Percentiles rank a stretch among this genome's conserved stretches.
These are phyloP conservation scores for Globisporangium okanoganense DNA, from an alignment of 352 stramenopile genomes.

Conservation along the genomic window DNA sequence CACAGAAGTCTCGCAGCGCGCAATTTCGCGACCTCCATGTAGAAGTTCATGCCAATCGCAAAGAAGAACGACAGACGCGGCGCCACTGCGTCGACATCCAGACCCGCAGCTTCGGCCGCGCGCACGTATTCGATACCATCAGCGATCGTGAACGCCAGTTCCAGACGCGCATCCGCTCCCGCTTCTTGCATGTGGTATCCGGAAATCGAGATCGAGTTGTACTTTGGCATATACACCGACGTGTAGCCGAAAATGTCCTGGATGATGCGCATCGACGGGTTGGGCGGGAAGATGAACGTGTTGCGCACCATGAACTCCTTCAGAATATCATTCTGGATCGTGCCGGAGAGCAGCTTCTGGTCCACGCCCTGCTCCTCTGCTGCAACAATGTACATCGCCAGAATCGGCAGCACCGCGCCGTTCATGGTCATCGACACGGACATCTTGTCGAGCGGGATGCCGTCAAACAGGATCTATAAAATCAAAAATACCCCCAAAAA, in stretches of 20 bases:
- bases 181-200: constrained; percentile 99
- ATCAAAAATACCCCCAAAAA: neutral
- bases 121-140: constrained; percentile 97
- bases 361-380: constrained; percentile 94
- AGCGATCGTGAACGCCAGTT: constrained; percentile 97
- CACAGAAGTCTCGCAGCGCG: constrained; percentile 92
- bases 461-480: constrained; percentile 91
- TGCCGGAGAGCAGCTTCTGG: constrained; percentile 79
- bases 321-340: constrained; percentile 96
- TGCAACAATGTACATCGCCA: constrained; percentile 96
- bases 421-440: constrained; percentile 99
- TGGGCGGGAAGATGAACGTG: constrained; percentile 98
- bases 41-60: constrained; percentile 98
- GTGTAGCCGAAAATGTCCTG: constrained; percentile 98
- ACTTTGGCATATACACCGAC: constrained; percentile 95
- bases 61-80: constrained; percentile 97
- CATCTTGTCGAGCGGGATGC: constrained; percentile 95
- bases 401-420: constrained; percentile 93
- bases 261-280: constrained; percentile 93
- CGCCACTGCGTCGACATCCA: constrained; percentile 93
- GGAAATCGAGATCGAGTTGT: constrained; percentile 97
- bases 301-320: constrained; percentile 97
- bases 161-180: constrained; percentile 91
- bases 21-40: constrained; percentile 97
- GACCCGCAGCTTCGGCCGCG: constrained; percentile 88